These are phyloP conservation scores for Gymnopilus junonius DNA, from an alignment of 768 basidiomycete species.

Conservation along the genomic window DNA sequence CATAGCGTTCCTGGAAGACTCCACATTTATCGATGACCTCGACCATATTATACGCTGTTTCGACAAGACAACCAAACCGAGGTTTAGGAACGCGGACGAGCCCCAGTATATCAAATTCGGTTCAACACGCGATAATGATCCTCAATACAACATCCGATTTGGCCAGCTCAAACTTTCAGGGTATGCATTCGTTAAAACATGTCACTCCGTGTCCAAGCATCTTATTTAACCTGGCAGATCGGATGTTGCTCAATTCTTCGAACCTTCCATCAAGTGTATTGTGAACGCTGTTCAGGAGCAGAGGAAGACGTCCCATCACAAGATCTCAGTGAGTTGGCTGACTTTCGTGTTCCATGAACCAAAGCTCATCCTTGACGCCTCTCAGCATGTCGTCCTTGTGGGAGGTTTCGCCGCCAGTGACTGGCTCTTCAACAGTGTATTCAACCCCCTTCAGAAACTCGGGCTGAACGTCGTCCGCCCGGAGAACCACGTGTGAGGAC, in stretches of 20 bases:
- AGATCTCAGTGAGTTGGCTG: constrained; percentile 30
- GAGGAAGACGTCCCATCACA: constrained; percentile 20
- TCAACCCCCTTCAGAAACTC: constrained; percentile 35
- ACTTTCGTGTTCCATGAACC: background rate
- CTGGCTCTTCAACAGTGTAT: constrained; percentile 50
- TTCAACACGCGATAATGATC: constrained; percentile 45
- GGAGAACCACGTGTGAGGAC: constrained; percentile 53
- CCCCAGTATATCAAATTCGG: constrained; percentile 57
- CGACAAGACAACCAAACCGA: constrained; percentile 50
- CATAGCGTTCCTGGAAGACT: constrained; percentile 36
- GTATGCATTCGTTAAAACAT: constrained; percentile 23
- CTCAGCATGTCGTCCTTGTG: constrained; percentile 32
- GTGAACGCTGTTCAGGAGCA: constrained; percentile 31
- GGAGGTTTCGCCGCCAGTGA: constrained; percentile 64
- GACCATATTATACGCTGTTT: constrained; percentile 46
- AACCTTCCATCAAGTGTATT: constrained; percentile 38
- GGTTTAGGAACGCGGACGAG: constrained; percentile 43
- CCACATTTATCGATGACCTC: constrained; percentile 46
- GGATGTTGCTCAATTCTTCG: constrained; percentile 38
- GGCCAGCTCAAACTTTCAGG: constrained; percentile 51
- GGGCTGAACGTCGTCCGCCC: constrained; percentile 50
- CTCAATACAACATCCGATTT: constrained; percentile 42
- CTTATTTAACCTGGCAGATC: constrained; percentile 43
- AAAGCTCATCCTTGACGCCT: background rate
- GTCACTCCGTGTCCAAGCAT: constrained; percentile 32